Evolutionary conservation across 176 grass and related monocot species (phyloP), one percentile per base, ranked within the genome.

Genomic region (Avena sativa): DNA sequence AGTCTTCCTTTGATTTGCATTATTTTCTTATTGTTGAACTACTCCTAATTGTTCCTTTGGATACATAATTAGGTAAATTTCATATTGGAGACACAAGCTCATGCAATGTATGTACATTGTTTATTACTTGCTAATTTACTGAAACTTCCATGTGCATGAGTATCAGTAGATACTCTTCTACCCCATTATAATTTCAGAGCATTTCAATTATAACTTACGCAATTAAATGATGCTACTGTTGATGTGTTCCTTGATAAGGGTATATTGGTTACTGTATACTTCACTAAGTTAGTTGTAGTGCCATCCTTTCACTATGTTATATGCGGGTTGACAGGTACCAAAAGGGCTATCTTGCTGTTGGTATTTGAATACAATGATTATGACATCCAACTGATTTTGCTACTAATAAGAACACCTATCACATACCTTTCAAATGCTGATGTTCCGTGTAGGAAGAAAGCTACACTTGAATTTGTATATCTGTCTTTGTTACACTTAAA

Each of bases 371-470:
- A 56, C 9, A 15, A 14, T 8, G 85, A 91, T 9, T 46, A 78
- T 80, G 85, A 80, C 85, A 80, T 59, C 66, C 66, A 91, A 87
- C 89, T 87, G 36, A 26, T 91, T 91, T 90, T 84, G 38, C 44
- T 83, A 84, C 80, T 87, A 79, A 74, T 90, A 48, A 87, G n/a
- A 86, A 79, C 58, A 65, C 20, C 14, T 69, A 10, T 26, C 32
- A 58, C 48, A 46, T 83, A 25, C 48, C 77, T 26, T 90, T 55
- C 23, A 73, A 73, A 49, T 74, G 3, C n/a, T 12, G 21, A 17
- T 32, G 8, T 32, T 80, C 66, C 43, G 47, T n/a, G 51, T 13
- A 25, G 62, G 30, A 68, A 7, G 36, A 83, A 63, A 62, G 36
- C n/a, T 49, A 77, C 15, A 78, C 8, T 55, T 83, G 30, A 23